Percentiles rank a stretch among this genome's conserved stretches.
Evolutionary conservation across 73 alveolate species (phyloP).

Genomic region (Tetrahymena malaccensis): DNA sequence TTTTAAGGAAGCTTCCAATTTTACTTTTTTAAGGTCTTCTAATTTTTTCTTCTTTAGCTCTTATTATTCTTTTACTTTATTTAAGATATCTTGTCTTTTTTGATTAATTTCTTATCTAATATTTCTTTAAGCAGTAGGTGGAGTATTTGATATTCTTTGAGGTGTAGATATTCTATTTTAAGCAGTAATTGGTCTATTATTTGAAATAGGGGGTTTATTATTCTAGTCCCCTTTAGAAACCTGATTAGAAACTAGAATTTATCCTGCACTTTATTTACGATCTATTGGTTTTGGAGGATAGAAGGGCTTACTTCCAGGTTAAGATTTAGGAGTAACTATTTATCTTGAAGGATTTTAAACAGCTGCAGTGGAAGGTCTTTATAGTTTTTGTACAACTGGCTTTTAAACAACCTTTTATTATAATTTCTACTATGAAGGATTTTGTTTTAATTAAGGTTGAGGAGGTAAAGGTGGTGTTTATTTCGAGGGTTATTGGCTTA

Average conservation of each 20-base stretch:
- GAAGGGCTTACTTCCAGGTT: background rate
- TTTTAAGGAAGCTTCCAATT: background rate
- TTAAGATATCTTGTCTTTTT: background rate
- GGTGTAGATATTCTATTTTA: background rate
- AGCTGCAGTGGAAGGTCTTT: background rate
- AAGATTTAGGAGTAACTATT: background rate
- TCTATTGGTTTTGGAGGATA: background rate
- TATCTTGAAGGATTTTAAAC: background rate
- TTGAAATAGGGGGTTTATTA: background rate
- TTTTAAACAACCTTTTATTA: background rate
- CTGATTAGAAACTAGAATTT: background rate
- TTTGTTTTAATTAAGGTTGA: background rate
- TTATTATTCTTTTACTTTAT: background rate
- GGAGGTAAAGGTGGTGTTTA: background rate
- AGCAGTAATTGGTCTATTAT: background rate
- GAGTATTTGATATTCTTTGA: background rate
- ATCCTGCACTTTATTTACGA: background rate
- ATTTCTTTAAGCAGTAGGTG: background rate
- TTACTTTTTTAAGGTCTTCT: background rate
- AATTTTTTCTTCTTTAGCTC: background rate
- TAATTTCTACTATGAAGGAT: background rate
- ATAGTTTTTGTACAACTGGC: background rate
- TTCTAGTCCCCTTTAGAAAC: background rate
- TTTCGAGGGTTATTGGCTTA: background rate
- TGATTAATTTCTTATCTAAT: background rate